phyloP scores from a whole-genome alignment of 2,329 filamentous ascomycete genomes.

The Phoma sp. region DNA sequence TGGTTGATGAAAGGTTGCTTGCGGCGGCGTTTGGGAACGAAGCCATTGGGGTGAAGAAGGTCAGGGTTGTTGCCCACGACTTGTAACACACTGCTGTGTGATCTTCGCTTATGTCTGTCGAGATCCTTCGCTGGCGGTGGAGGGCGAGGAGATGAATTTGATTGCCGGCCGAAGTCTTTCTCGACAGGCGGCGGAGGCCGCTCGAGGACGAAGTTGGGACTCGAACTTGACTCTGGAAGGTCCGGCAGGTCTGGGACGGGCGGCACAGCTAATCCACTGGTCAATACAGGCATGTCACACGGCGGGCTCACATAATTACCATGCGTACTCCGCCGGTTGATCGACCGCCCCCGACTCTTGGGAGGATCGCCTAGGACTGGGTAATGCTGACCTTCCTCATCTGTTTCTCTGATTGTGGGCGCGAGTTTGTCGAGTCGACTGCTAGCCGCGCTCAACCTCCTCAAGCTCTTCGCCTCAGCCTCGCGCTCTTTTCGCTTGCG shows the following conservation, averaged over 20 bases:
- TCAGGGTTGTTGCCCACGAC: slow-evolving; percentile 76
- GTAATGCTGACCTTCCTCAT: slow-evolving; percentile 70
- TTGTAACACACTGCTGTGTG: slow-evolving; percentile 84
- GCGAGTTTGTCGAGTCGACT: slow-evolving; percentile 83
- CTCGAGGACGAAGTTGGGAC: slow-evolving; percentile 48
- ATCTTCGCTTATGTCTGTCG: slow-evolving; percentile 63
- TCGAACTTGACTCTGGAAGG: slow-evolving; percentile 67
- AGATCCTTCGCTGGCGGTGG: slow-evolving; percentile 84
- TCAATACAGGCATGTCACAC: slow-evolving; percentile 37
- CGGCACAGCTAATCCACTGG: slow-evolving; percentile 44
- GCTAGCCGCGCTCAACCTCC: slow-evolving; percentile 86
- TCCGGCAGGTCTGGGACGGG: slow-evolving; percentile 73
- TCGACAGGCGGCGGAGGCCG: slow-evolving; percentile 73
- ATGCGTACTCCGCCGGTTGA: slow-evolving; percentile 69
- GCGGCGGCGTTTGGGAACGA: slow-evolving; percentile 62
- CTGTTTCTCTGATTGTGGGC: slow-evolving; percentile 76
- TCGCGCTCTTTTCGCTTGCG: slow-evolving; percentile 86
- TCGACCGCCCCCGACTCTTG: slow-evolving; percentile 75
- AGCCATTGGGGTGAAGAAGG: slow-evolving; percentile 62
- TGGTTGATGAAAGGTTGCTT: slow-evolving; percentile 71
- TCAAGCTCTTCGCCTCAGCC: slow-evolving; percentile 76
- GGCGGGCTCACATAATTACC: slow-evolving; percentile 29
- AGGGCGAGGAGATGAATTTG: slow-evolving; percentile 79
- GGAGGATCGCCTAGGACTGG: slow-evolving; percentile 62
- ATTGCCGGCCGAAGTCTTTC: slow-evolving; percentile 77